Evolutionary conservation across 208 protist genomes (phyloP).

Genomic region (Jaenimonas drosophilae): DNA sequence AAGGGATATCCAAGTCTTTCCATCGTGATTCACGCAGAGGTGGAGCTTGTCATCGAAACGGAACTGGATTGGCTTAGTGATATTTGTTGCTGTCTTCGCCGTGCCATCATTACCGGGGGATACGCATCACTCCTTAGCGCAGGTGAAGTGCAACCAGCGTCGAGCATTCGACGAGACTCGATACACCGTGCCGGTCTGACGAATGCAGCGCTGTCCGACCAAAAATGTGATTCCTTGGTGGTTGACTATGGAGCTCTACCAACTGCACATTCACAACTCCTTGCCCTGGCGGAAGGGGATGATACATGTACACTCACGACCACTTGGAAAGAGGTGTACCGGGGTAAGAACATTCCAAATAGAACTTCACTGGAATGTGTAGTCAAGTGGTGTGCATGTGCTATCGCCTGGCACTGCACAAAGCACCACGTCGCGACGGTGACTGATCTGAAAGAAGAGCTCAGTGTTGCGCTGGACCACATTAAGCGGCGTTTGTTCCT

Average conservation of each 20-base stretch:
- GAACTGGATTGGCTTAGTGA: background rate
- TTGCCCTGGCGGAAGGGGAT: background rate
- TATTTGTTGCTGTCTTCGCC: background rate
- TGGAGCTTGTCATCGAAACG: slow-evolving; percentile 1
- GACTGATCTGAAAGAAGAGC: slow-evolving; percentile 20
- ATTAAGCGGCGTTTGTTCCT: slow-evolving; percentile 61
- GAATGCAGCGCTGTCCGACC: background rate
- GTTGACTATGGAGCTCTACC: background rate
- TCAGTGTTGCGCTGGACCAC: slow-evolving; percentile 32
- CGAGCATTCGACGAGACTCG: background rate
- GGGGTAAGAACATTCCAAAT: slow-evolving; percentile 8
- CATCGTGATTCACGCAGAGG: background rate
- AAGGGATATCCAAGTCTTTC: background rate
- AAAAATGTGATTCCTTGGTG: background rate
- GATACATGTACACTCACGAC: slow-evolving; percentile 7
- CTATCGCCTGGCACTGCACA: slow-evolving; percentile 15
- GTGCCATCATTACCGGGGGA: background rate
- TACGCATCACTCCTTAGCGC: background rate
- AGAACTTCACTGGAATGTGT: slow-evolving; percentile 16
- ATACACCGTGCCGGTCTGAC: background rate
- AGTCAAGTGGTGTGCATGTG: slow-evolving; percentile 14
- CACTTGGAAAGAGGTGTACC: slow-evolving; percentile 15
- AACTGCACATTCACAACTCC: background rate
- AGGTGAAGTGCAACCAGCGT: background rate
- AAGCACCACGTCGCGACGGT: slow-evolving; percentile 8